Conservation (phyloP, 345 rosid species). For the Aquilaria sinensis region DNA sequence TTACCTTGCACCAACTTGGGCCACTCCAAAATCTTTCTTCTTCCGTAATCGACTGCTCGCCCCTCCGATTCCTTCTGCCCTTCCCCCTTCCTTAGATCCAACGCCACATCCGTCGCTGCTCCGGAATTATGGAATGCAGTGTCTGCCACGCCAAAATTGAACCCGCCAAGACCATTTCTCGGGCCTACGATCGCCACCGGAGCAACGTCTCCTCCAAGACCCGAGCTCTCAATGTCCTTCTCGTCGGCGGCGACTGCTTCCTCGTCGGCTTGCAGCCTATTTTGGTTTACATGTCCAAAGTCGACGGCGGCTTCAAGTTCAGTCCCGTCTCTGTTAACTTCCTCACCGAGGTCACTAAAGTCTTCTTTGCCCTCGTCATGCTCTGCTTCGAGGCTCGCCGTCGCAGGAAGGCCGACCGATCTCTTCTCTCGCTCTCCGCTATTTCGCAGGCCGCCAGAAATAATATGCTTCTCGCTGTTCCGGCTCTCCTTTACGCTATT, state of each 20-base stretch:
- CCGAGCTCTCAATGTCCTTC: conserved; percentile 53
- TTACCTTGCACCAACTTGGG: not conserved
- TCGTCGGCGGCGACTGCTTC: conserved; percentile 90
- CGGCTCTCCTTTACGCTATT: conserved; percentile 62
- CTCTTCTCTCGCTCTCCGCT: not conserved
- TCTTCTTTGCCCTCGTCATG: conserved; percentile 80
- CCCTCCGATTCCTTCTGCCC: not conserved
- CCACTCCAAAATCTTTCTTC: not conserved
- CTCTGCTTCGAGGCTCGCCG: conserved; percentile 62
- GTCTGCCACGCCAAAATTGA: conserved; percentile 71
- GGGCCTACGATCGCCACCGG: conserved; percentile 70
- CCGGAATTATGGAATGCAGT: conserved; percentile 71
- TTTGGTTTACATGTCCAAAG: conserved; percentile 90
- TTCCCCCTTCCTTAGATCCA: not conserved
- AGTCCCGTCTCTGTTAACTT: conserved; percentile 93
- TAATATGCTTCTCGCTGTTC: conserved; percentile 67
- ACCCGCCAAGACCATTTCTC: conserved; percentile 56
- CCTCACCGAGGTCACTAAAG: conserved; percentile 76
- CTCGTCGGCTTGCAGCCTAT: conserved; percentile 95
- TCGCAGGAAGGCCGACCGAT: not conserved
- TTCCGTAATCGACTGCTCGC: not conserved
- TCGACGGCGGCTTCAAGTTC: conserved; percentile 79
- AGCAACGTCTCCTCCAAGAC: conserved; percentile 60
- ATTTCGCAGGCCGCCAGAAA: conserved; percentile 49
- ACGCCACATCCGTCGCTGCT: not conserved